Evolutionary conservation across 805 yeast genomes (phyloP).

Genomic region (Lachancea sp.): DNA sequence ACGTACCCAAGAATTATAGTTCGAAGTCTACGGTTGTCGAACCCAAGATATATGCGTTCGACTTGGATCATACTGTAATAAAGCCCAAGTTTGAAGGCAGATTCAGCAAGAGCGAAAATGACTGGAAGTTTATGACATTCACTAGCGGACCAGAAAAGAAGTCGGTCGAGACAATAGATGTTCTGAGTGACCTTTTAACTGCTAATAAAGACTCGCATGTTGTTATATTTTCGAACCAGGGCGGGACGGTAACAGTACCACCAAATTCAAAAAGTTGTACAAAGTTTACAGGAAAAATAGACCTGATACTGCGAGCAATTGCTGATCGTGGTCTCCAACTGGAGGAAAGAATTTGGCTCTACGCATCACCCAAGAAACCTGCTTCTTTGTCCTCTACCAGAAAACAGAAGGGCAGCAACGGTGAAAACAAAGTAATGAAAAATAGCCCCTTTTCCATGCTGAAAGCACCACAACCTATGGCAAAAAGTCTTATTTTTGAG

Average conservation of each 20-base stretch:
- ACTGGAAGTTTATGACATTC: conserved; percentile 68
- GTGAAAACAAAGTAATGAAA: conserved; percentile 1
- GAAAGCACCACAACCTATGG: neutral
- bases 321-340: conserved; percentile 20
- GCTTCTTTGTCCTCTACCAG: conserved; percentile 19
- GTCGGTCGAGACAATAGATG: conserved; percentile 4
- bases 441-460: neutral
- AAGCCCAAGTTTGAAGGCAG: conserved; percentile 41
- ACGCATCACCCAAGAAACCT: conserved; percentile 59
- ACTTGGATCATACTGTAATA: conserved; percentile 76
- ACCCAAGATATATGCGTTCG: conserved; percentile 58
- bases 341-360: conserved; percentile 38
- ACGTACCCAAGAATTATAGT: conserved; percentile 30
- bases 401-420: neutral
- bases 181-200: neutral
- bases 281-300: conserved; percentile 39
- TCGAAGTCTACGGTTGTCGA: neutral
- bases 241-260: conserved; percentile 39
- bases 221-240: conserved; percentile 84
- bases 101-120: conserved; percentile 53
- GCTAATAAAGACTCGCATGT: conserved; percentile 32
- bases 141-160: conserved; percentile 9
- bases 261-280: conserved; percentile 29
- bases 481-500: conserved; percentile 12
- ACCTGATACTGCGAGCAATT: conserved; percentile 32